A percentile compares a stretch with the other conserved stretches of the same genome.
Conservation (phyloP, 345 rosid species). For the Murraya koenigii region DNA sequence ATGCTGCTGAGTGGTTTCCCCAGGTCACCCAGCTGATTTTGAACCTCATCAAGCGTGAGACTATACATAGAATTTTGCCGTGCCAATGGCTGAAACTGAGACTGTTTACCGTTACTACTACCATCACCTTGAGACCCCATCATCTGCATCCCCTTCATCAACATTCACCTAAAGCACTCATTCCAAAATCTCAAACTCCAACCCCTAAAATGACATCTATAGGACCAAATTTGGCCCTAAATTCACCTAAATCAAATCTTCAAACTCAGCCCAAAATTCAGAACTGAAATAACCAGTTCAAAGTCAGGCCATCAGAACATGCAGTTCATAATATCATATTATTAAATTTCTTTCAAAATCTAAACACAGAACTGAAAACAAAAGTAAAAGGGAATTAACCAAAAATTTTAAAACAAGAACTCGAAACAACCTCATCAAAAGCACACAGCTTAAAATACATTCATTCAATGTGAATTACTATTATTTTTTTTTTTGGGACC, state of each 20-base stretch:
- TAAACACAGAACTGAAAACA: background rate
- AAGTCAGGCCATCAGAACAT: background rate
- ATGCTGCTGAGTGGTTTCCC: conserved; percentile 90
- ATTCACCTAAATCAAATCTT: conserved; percentile 4
- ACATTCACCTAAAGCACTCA: conserved; percentile 5
- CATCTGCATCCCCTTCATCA: conserved; percentile 44
- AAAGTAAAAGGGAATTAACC: background rate
- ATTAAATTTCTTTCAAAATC: background rate
- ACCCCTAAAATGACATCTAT: background rate
- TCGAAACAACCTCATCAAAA: background rate
- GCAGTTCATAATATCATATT: background rate
- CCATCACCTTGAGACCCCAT: conserved; percentile 68
- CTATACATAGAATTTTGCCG: conserved; percentile 75
- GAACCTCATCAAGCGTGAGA: conserved; percentile 96
- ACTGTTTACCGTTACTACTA: conserved; percentile 50
- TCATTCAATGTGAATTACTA: background rate
- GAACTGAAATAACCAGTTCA: conserved; percentile 3
- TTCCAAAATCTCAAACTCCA: conserved; percentile 12
- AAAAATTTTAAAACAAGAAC: background rate
- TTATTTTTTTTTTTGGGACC: too few species aligned
- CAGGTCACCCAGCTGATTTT: conserved; percentile 77
- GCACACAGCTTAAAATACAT: background rate
- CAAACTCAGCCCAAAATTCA: background rate
- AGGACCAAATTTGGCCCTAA: background rate
- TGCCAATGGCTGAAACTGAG: conserved; percentile 59